These are phyloP conservation scores for Phialophora tarda DNA, from an alignment of 2,329 filamentous ascomycete species.

Conservation along the genomic window DNA sequence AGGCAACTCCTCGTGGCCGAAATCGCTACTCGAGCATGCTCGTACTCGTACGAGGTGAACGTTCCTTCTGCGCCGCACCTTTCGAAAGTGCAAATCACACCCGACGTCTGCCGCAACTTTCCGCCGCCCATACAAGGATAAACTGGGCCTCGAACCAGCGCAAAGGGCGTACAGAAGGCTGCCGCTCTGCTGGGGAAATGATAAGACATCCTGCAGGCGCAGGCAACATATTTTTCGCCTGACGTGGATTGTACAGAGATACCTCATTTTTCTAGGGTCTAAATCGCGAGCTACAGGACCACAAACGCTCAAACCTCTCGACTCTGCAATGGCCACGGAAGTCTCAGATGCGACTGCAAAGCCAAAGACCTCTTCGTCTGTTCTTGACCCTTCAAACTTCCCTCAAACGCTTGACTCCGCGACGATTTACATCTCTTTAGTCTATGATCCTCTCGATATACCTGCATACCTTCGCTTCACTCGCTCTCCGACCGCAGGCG, in stretches of 20 bases:
- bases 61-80: background rate
- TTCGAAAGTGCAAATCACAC: background rate
- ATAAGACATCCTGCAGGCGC: background rate
- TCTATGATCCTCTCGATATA: constrained; percentile 49
- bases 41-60: background rate
- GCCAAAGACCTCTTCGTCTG: constrained; percentile 28
- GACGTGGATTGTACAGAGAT: background rate
- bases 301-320: background rate
- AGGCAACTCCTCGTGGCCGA: background rate
- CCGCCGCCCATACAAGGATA: background rate
- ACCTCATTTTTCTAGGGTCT: background rate
- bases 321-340: constrained; percentile 18
- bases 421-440: constrained; percentile 52
- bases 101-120: constrained; percentile 14
- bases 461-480: constrained; percentile 45
- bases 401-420: constrained; percentile 45
- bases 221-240: background rate
- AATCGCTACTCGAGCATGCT: background rate
- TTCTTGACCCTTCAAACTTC: constrained; percentile 50
- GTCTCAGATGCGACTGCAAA: constrained; percentile 6
- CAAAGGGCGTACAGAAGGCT: background rate
- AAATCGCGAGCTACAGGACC: background rate
- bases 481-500: constrained; percentile 51
- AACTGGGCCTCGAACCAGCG: background rate
- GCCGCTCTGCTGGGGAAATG: background rate